Evolutionary conservation across 2,329 filamentous ascomycete genomes (phyloP).

Genomic region (Epicoccum sorghinum): DNA sequence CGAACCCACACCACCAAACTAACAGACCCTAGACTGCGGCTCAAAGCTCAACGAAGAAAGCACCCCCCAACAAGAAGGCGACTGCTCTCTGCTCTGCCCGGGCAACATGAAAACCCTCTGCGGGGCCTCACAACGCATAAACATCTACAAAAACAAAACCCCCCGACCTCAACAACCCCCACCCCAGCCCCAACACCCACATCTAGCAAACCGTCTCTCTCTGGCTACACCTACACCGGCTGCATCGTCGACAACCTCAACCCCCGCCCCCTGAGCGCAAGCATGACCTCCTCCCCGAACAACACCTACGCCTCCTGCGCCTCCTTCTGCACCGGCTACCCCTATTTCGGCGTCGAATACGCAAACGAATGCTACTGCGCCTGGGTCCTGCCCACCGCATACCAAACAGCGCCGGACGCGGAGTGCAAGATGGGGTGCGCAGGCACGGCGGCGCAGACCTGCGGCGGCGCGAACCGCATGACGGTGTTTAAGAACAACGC

Average conservation of each 20-base stretch:
- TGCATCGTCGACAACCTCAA: slow-evolving; percentile 25
- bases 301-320: slow-evolving; percentile 27
- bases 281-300: slow-evolving; percentile 7
- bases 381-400: slow-evolving; percentile 39
- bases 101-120: slow-evolving; percentile 28
- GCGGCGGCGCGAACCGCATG: slow-evolving; percentile 26
- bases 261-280: slow-evolving; percentile 21
- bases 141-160: slow-evolving; percentile 25
- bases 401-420: slow-evolving; percentile 3
- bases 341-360: slow-evolving; percentile 35
- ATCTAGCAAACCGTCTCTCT: slow-evolving; percentile 16
- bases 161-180: slow-evolving; percentile 7
- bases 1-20: not conserved
- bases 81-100: slow-evolving; percentile 27
- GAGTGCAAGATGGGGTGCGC: slow-evolving; percentile 31
- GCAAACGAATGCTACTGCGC: slow-evolving; percentile 47
- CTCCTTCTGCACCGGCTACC: slow-evolving; percentile 27
- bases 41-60: slow-evolving; percentile 21
- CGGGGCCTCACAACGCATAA: slow-evolving; percentile 29
- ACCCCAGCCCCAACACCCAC: slow-evolving; percentile 11
- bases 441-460: slow-evolving; percentile 19
- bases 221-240: slow-evolving; percentile 29
- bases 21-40: slow-evolving; percentile 25
- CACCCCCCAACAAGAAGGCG: slow-evolving; percentile 12
- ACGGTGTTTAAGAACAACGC: slow-evolving; percentile 26